Evolutionary conservation across 1,139 yeast genomes (phyloP), one percentile per base, ranked within the genome.

Genomic region (Candida gigantensis): DNA sequence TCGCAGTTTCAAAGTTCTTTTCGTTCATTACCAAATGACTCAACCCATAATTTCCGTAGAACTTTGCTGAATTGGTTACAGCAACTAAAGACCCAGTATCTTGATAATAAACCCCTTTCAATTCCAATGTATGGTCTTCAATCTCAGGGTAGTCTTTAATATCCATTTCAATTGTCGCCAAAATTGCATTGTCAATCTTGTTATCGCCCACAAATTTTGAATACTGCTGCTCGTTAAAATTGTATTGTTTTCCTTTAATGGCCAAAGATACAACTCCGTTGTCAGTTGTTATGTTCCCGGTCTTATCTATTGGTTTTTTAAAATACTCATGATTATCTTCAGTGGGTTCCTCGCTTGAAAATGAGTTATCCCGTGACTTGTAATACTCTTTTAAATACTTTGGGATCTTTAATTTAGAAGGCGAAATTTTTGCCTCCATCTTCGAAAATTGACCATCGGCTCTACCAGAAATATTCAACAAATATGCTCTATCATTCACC

Each of bases 51-150:
- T 68, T 47, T 3, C 95, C 90, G 31, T 75, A 70, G 53, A 84
- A 88, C 56, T 88, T 88, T 7, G 84, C 87, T 16, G 94, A 78
- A 32, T 74, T 68, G 1, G 95, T 76, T 12, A 77, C 55, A 2
- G 84, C 68, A 7, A 88, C 62, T 11, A 88, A 53, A 38, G 87
- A 72, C 0, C 97, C 97, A 1, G 80, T 64, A 7, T 74, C 69
- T 43, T 81, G 81, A 51, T 83, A 83, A 55, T 89, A 88, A 3
- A 86, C 68, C 0, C 96, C 97, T 13, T 59, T 57, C 15, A 87
- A 57, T 2, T 63, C 67, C 12, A 87, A 44, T 1, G 55, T 54
- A 51, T 79, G 79, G 37, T 54, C 57, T 31, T 67, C 60, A 8
- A 61, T 62, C 39, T 79, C 81, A 2, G 61, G 57, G 24, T 61